Conservation (phyloP, 1,139 yeast genomes). For the Pichia cactophila region DNA sequence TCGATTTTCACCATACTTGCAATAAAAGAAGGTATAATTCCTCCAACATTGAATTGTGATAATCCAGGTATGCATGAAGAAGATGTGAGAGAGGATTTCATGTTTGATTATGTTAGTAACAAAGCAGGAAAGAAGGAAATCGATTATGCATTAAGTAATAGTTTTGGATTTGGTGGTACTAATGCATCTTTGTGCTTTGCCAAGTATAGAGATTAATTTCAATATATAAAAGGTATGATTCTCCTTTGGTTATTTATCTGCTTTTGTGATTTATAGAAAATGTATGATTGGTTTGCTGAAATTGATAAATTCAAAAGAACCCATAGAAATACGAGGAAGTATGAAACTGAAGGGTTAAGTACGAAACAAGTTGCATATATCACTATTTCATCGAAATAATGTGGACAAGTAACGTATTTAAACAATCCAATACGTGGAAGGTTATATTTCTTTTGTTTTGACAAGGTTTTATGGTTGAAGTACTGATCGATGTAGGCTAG, state of each 20-base stretch:
- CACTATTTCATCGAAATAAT: constrained; percentile 67
- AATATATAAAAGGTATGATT: constrained; percentile 36
- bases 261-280: constrained; percentile 37
- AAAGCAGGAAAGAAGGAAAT: constrained; percentile 29
- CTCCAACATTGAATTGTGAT: constrained; percentile 74
- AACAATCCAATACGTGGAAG: constrained; percentile 53
- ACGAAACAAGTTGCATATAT: constrained; percentile 43
- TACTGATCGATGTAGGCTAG: constrained; percentile 50
- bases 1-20: constrained; percentile 74
- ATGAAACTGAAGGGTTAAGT: constrained; percentile 13
- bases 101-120: constrained; percentile 56
- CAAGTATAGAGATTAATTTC: constrained; percentile 11
- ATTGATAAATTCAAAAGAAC: constrained; percentile 53
- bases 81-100: constrained; percentile 34
- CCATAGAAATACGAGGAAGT: constrained; percentile 39
- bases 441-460: constrained; percentile 57
- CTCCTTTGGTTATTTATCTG: constrained; percentile 8
- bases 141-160: constrained; percentile 60
- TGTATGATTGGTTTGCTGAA: constrained; percentile 53
- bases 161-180: constrained; percentile 98
- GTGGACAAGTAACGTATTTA: constrained; percentile 57
- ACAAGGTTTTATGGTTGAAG: constrained; percentile 50
- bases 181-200: constrained; percentile 63
- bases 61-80: constrained; percentile 42
- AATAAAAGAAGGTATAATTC: constrained; percentile 47